Base-by-base conservation (phyloP, 352 stramenopile species). In the Salisapilia sapeloensis region DNA sequence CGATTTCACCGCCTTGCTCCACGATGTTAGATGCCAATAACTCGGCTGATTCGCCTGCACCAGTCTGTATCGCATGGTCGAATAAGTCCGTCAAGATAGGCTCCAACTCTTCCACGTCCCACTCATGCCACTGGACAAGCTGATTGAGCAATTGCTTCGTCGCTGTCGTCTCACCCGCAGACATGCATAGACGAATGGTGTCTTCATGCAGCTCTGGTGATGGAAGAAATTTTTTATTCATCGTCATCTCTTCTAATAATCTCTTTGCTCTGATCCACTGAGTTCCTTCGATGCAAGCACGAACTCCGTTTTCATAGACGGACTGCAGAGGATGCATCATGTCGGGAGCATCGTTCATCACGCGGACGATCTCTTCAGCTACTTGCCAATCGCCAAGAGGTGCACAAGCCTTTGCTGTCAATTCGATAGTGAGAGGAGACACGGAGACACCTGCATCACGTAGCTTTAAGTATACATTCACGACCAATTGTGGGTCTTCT, bases 201-300 rank as follows among this genome's bases (percentile, higher is more conserved):
- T 52, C 37, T 11, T 70, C 11, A 33, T 81, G 54, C 29, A 62
- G 56, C 38, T 76, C 58, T 1, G 48, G 38, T 22, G 65, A 60
- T 12, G 69, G 63, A 46, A 72, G 58, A 16, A 84, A 40, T 11
- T 44, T 29, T n/a, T n/a, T n/a, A 32, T 80, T 61, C 13, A 44
- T 52, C 4, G 40, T 35, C 54, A 81, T 71, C 30, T 76, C 65
- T 24, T 80, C 69, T 7, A 81, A 40, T 25, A 84, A 47, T 33
- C 75, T 57, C 41, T 79, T 81, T 18, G 50, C 53, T 43, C 56
- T 60, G 47, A 78, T 78, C 69, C 69, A 84, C 38, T 80, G 77
- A 25, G 53, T 42, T 1, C 42, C 65, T 27, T 31, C 38, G 35
- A 60, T 46, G 41, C 65, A 79, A 17, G 69, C 58, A 1, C 29